phyloP scores from a whole-genome alignment of 257 asterid genomes.

The Solanum microdontum region DNA sequence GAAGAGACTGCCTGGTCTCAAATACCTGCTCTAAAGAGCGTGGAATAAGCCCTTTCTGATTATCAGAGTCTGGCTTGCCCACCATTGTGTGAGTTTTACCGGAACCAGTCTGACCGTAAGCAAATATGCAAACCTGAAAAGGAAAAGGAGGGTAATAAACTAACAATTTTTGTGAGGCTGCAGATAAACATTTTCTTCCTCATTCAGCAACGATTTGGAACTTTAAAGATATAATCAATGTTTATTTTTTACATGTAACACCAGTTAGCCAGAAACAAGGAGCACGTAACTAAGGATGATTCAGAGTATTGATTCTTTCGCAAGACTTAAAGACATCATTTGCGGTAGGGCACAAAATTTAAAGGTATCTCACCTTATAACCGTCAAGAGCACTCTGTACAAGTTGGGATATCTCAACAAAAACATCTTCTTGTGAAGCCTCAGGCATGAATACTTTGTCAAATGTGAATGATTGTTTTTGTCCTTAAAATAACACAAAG shows the following conservation, averaged over 20 bases:
- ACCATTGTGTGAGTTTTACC: constrained; percentile 97
- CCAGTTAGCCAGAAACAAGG: background rate
- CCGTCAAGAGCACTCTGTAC: constrained; percentile 99
- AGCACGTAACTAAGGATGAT: background rate
- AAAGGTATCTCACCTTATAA: constrained; percentile 51
- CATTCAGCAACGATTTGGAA: background rate
- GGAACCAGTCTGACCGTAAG: constrained; percentile 99
- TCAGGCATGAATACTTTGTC: constrained; percentile 87
- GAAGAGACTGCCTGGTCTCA: constrained; percentile 66
- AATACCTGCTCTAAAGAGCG: constrained; percentile 87
- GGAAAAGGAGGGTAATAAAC: background rate
- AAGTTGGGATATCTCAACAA: constrained; percentile 91
- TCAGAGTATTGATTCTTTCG: background rate
- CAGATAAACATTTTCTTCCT: background rate
- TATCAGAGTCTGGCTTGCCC: constrained; percentile 62
- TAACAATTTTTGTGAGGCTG: background rate
- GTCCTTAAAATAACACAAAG: constrained; percentile 34
- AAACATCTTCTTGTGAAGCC: constrained; percentile 78
- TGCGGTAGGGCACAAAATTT: background rate
- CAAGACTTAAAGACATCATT: background rate
- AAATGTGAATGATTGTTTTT: constrained; percentile 68
- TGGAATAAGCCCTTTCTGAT: constrained; percentile 85
- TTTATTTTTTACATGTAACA: background rate
- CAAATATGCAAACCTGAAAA: constrained; percentile 85
- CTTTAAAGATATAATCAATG: background rate